Evolutionary conservation across 352 stramenopile species (phyloP), one percentile per base, ranked within the genome.

Genomic region (Phytopythium helicoides): DNA sequence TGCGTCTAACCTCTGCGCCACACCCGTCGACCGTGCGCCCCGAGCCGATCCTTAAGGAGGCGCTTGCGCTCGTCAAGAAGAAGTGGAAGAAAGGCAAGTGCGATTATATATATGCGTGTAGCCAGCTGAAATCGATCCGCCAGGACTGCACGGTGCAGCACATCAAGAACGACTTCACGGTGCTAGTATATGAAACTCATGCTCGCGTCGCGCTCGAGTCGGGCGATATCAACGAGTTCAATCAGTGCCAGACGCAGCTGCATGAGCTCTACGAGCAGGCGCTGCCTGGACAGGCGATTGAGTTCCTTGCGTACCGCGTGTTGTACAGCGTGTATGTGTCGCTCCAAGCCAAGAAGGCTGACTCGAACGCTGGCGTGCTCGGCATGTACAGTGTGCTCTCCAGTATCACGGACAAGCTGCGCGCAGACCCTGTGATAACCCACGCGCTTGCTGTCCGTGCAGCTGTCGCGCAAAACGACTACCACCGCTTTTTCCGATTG

Each of bases 51-150:
- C 67, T 99, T 34, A 68, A 92, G 56, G 68, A 92, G 40, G 94
- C 95, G 46, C 68, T 98, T 44, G 63, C 87, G 59, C 71, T 92
- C 60, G 74, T 97, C 35, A 85, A 95, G 58, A 71, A 66, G 31
- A 90, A 94, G 74, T 97, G 90, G 88, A 89, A 92, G 56, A 57
- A 83, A 48, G 69, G 72, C 59, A 71, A 86, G 39, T 87, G 79
- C 56, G 89, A 98, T 80, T 97, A 98, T 84, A 70, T 95, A 55
- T 97, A 97, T 82, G 81, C 97, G 60, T 99, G 96, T 85, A 98
- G 94, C 52, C 97, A 99, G 66, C 89, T 99, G 45, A 99, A 99
- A 71, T 97, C 97, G 23, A 98, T 99, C 58, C 92, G 97, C 19
- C 97, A 99, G 72, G 97, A 99, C 78, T 96, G 98, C 59, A 98